A percentile compares a stretch with the other conserved stretches of the same genome.
These are phyloP conservation scores for Millerozyma miso DNA, from an alignment of 805 yeast species.

Conservation along the genomic window DNA sequence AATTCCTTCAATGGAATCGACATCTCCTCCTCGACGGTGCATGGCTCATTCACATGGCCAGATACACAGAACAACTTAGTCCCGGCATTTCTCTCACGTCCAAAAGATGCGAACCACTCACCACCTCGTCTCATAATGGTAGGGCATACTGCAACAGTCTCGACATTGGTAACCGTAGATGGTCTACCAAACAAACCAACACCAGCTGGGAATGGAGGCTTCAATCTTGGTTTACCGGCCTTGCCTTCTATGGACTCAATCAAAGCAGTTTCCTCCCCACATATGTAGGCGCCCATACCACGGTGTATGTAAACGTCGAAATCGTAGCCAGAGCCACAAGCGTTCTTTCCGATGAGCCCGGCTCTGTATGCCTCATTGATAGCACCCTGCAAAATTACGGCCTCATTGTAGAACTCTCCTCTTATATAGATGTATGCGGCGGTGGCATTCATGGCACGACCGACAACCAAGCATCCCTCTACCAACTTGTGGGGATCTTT, in stretches of 20 bases:
- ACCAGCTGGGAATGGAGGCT: constrained; percentile 95
- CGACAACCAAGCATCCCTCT: constrained; percentile 88
- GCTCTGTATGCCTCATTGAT: constrained; percentile 83
- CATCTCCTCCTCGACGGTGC: constrained; percentile 93
- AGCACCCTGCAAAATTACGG: constrained; percentile 68
- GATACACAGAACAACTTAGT: constrained; percentile 82
- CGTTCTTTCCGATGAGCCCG: constrained; percentile 77
- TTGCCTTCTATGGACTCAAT: constrained; percentile 88
- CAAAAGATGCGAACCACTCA: constrained; percentile 79
- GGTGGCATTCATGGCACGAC: constrained; percentile 89
- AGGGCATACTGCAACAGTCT: constrained; percentile 87
- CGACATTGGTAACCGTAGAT: constrained; percentile 86
- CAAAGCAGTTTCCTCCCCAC: constrained; percentile 90
- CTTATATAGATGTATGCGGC: constrained; percentile 90
- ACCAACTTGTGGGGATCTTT: constrained; percentile 90
- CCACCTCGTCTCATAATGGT: constrained; percentile 88
- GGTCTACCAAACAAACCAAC: constrained; percentile 91
- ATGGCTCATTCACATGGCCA: constrained; percentile 88
- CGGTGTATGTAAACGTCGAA: constrained; percentile 83
- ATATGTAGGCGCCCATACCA: constrained; percentile 90
- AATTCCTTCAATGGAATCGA: constrained; percentile 80
- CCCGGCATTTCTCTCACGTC: constrained; percentile 81
- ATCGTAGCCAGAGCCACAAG: constrained; percentile 83
- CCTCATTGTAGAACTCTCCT: constrained; percentile 86
- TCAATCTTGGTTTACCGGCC: constrained; percentile 89